Evolutionary conservation across 768 basidiomycete species (phyloP).

Genomic region (Suillus spraguei): DNA sequence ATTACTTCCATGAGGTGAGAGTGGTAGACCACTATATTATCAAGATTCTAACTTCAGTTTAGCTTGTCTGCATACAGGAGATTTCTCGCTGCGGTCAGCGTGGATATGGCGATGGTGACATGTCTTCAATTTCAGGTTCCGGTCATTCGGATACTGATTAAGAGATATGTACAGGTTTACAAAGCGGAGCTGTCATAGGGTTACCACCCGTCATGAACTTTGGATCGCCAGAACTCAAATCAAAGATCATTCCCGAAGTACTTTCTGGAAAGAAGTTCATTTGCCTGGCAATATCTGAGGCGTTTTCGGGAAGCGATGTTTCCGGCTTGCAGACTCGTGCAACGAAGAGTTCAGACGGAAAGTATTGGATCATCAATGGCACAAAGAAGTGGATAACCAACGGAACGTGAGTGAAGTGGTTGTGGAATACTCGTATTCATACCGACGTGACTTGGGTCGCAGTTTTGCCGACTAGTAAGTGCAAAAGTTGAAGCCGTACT

Average conservation of each 20-base stretch:
- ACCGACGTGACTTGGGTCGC: constrained; percentile 5
- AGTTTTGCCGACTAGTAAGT: constrained; percentile 39
- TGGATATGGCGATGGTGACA: constrained; percentile 77
- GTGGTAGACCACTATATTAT: background rate
- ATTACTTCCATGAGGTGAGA: constrained; percentile 82
- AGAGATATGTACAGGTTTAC: constrained; percentile 41
- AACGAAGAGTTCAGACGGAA: constrained; percentile 78
- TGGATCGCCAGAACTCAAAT: constrained; percentile 59
- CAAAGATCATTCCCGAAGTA: constrained; percentile 65
- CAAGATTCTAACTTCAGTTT: constrained; percentile 1
- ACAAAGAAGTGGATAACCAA: constrained; percentile 91
- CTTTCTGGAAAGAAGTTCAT: constrained; percentile 82
- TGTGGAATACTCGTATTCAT: background rate
- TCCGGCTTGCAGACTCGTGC: constrained; percentile 78
- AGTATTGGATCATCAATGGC: constrained; percentile 81
- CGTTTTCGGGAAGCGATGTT: constrained; percentile 87
- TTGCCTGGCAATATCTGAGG: constrained; percentile 86
- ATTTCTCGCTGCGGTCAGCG: constrained; percentile 66
- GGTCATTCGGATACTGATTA: constrained; percentile 1
- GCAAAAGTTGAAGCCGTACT: constrained; percentile 32
- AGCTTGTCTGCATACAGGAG: constrained; percentile 84
- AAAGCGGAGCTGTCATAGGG: constrained; percentile 79
- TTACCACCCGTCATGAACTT: constrained; percentile 88
- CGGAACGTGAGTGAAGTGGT: constrained; percentile 46
- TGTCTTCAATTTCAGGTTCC: constrained; percentile 11